Base-by-base conservation (phyloP, 305 asterid species). In the Solanum hybrid region DNA sequence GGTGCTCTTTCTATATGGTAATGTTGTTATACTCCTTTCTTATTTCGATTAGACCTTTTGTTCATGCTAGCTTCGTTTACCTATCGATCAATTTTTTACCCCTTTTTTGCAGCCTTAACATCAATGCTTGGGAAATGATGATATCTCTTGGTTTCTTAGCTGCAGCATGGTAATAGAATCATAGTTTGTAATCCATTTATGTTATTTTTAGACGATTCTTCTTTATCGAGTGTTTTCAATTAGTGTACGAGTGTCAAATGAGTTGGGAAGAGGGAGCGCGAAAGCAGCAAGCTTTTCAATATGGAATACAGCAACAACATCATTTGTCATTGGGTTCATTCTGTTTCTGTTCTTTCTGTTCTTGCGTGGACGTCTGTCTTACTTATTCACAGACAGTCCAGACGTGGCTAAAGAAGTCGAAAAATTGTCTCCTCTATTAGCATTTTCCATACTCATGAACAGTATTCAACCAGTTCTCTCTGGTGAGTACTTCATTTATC, bases 381-480 rank as follows among this genome's bases (percentile, higher is more conserved):
- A 93, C 89, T 72, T 95, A 70, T 95, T 96, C 92, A 94, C 98
- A 0, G 61, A 91, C 4, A 94, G 91, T 83, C 87, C 12, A 9
- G 92, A 87, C 0, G 95, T 96, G 78, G 95, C 93, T 36, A 45
- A 4, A n/a, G 93, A 92, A 83, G 96, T 94, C 7, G 95, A 93
- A 36, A 91, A 86, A 88, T 85, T 96, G 88, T 94, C 98, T 0
- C 95, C 96, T 88, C 92, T 94, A 65, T 90, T 96, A 5, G 97
- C 96, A 13, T 92, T 94, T 39, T 93, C 98, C 72, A 93, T 96
- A 41, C 95, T 96, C n/a, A 70, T 93, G 92, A 96, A 95, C 87
- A 95, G 97, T 51, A 89, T 95, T 79, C 97, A 95, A 72, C 98
- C 97, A 1, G 95, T 96, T 89, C 94, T 96, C n/a, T 94, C 96